Evolutionary conservation across 2,329 filamentous ascomycete genomes (phyloP).

Genomic region (Boeremia exigua): DNA sequence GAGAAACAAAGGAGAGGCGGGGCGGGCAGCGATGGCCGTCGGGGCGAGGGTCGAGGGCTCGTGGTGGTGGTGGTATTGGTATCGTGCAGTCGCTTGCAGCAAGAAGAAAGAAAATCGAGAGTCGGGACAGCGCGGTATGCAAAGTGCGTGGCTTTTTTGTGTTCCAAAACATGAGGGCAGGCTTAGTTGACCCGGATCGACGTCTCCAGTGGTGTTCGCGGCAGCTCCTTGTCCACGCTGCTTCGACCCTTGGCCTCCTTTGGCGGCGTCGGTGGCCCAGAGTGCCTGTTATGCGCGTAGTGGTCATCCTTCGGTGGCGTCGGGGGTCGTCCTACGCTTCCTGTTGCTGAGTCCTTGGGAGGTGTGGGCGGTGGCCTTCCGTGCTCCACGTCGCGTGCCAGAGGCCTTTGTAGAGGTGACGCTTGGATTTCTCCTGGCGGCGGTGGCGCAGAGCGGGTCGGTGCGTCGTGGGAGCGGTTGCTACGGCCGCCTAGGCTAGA

Average conservation of each 20-base stretch:
- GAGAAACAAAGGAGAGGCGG: background rate
- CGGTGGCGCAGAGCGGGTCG: constrained; percentile 21
- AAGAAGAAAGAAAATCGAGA: constrained; percentile 13
- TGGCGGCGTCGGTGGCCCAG: constrained; percentile 48
- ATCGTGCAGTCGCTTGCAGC: constrained; percentile 14
- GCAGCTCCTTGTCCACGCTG: constrained; percentile 44
- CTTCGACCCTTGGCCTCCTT: constrained; percentile 44
- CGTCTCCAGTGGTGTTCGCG: constrained; percentile 43
- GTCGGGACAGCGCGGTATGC: constrained; percentile 1
- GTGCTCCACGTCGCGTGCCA: constrained; percentile 36
- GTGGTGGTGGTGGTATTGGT: constrained; percentile 1
- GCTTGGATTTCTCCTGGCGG: constrained; percentile 28
- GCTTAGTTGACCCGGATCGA: constrained; percentile 41
- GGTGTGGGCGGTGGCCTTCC: constrained; percentile 49
- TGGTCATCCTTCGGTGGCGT: constrained; percentile 40
- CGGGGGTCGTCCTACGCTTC: constrained; percentile 39
- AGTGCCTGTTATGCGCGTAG: constrained; percentile 26
- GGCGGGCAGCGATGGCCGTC: too few species aligned
- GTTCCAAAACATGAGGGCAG: constrained; percentile 3
- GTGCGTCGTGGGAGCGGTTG: constrained; percentile 42
- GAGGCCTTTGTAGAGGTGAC: constrained; percentile 22
- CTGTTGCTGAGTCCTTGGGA: constrained; percentile 45
- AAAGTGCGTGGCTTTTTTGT: constrained; percentile 13
- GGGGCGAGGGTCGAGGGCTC: too few species aligned
- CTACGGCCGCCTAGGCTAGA: constrained; percentile 69